Evolutionary conservation across 1,284 basidiomycete species (phyloP).

Genomic region (Leccinum solheimii): DNA sequence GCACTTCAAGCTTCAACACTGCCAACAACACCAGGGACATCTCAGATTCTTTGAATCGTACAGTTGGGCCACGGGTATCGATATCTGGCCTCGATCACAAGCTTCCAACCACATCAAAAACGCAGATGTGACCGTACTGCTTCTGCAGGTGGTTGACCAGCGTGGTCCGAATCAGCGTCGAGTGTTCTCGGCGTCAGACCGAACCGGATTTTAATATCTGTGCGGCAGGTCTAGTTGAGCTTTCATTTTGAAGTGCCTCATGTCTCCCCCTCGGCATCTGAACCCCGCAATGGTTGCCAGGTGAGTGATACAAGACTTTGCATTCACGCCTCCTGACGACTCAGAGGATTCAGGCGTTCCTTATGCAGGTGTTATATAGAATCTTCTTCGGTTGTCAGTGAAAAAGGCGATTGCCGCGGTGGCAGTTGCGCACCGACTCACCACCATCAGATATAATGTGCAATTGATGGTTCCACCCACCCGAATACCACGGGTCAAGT

Average conservation of each 20-base stretch:
- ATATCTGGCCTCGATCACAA: conserved; percentile 23
- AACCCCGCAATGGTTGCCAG: conserved; percentile 25
- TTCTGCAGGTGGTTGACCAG: conserved; percentile 6
- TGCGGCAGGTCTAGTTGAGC: conserved; percentile 8
- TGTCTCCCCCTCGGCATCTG: conserved; percentile 21
- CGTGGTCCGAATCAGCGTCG: conserved; percentile 12
- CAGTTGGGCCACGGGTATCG: conserved; percentile 10
- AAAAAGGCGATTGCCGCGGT: conserved; percentile 22
- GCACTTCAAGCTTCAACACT: background rate
- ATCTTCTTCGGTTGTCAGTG: conserved; percentile 14
- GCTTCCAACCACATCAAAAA: conserved; percentile 19
- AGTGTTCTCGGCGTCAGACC: conserved; percentile 31
- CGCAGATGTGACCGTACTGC: background rate
- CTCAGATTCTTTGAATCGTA: conserved; percentile 1
- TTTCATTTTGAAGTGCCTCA: conserved; percentile 30
- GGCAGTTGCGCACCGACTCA: conserved; percentile 11
- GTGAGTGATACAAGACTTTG: conserved; percentile 7
- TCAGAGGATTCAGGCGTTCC: conserved; percentile 6
- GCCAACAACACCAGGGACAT: background rate
- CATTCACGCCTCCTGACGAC: conserved; percentile 20
- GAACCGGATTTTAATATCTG: conserved; percentile 21
- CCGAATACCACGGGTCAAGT: conserved; percentile 13
- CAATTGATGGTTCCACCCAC: conserved; percentile 6
- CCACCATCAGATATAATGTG: conserved; percentile 13
- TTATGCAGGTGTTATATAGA: conserved; percentile 20